Base-by-base conservation (phyloP, 2,329 filamentous ascomycete genomes). In the Aspergillus spinulosporus region DNA sequence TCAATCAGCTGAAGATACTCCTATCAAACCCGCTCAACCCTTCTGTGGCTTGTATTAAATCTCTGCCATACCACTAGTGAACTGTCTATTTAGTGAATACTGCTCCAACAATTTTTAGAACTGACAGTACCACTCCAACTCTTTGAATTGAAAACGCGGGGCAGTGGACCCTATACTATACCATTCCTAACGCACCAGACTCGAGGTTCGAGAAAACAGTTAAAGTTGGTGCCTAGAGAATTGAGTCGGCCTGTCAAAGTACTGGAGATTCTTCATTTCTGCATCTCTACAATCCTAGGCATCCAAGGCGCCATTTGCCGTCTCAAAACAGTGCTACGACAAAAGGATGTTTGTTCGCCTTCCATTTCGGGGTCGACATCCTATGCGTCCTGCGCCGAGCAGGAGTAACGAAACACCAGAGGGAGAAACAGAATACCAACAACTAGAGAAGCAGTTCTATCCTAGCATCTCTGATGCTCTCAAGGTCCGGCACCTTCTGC, bases 381-480 rank as follows among this genome's bases (percentile, higher is more conserved):
- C 44, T 47, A 11, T 29, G 9, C 14, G n/a, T 7, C 12, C 31
- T 15, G 14, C n/a, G 26, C 44, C 44, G 29, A 29, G 14, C 5
- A 5, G 28, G 28, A 8, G 9, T 4, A 29, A 45, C 12, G 21
- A 45, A n/a, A 15, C 12, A 32, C 15, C 9, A 8, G 36, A 26
- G 37, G n/a, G 21, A 11, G 34, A 56, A 32, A 12, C 49, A 42
- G 46, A 44, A n/a, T 11, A 34, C 5, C 46, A 39, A n/a, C 11
- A 28, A 14, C 31, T 49, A 54, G 36, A 59, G 31, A 47, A 58
- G 15, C 29, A 53, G 14, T 70, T 64, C 49, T 67, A 67, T 31
- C 71, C 72, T 1, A 64, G 45, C 15, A 11, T 73, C 4, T 63
- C 58, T 44, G 72, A 76, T 51, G 72, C 72, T 7, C 60, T 73